A percentile compares a stretch with the other conserved stretches of the same genome.
These are phyloP conservation scores for Xylariaceae sp. DNA, from an alignment of 2,329 filamentous ascomycete genomes.

Conservation along the genomic window DNA sequence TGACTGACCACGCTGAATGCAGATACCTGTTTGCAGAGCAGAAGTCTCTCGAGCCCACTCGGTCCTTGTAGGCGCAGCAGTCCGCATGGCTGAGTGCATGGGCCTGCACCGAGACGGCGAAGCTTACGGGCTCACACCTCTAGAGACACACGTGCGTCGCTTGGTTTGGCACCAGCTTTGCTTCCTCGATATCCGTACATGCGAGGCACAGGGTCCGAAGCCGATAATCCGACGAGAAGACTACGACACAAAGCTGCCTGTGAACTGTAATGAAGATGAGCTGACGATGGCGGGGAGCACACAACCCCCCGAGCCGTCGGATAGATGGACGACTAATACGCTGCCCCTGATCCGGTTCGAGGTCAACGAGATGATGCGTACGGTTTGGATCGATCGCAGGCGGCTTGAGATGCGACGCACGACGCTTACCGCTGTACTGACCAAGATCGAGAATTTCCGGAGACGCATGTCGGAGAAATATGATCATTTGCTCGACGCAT, in stretches of 20 bases:
- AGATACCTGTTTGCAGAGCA: conserved; percentile 66
- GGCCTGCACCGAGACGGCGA: conserved; percentile 67
- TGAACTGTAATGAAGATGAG: conserved; percentile 64
- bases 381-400: conserved; percentile 64
- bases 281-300: conserved; percentile 40
- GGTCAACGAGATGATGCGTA: conserved; percentile 66
- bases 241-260: conserved; percentile 66
- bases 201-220: conserved; percentile 66
- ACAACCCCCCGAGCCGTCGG: conserved; percentile 40
- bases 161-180: conserved; percentile 74
- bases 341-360: conserved; percentile 65
- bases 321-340: conserved; percentile 63
- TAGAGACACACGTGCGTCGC: conserved; percentile 67
- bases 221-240: conserved; percentile 68
- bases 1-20: conserved; percentile 18
- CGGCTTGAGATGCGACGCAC: conserved; percentile 57
- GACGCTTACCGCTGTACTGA: conserved; percentile 58
- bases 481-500: conserved; percentile 54
- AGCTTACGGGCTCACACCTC: conserved; percentile 57
- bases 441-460: conserved; percentile 64
- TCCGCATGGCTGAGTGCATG: conserved; percentile 73
- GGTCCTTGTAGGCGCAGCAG: conserved; percentile 64
- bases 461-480: conserved; percentile 61
- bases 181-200: conserved; percentile 69
- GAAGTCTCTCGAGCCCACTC: conserved; percentile 71